Evolutionary conservation across 306 rosid species (phyloP), one percentile per base, ranked within the genome.

Genomic region (Lithocarpus polystachyus): DNA sequence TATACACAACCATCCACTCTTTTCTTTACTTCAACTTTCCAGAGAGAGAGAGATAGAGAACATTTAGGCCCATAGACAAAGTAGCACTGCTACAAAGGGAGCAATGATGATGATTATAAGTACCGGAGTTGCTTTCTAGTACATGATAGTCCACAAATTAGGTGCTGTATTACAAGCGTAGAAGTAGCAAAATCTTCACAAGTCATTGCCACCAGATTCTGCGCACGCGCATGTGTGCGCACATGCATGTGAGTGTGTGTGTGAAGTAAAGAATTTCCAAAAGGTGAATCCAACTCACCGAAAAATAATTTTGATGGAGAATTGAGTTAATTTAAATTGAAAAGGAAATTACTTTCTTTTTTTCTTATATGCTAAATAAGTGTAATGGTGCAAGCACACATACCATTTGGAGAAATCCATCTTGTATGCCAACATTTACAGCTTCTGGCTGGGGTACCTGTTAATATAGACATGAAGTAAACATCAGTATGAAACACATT

Each of bases 361-460:
- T 62, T 64, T 69, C 68, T 43, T 11, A 26, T 20, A 37, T 29
- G 54, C 64, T 56, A 10, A 26, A 45, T 53, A 10, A 71, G 59
- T 53, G 76, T 11, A 59, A 62, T 52, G 77, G 22, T 35, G 31
- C 19, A 51, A 28, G 77, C 60, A 35, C 74, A 75, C 89, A 74
- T 84, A 88, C 92, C 92, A 83, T 60, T 65, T 77, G 83, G 65
- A 81, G 89, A 84, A 86, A 80, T 55, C 82, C 83, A 73, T 83
- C 89, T 75, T 82, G 84, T 9, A 68, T 35, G n/a, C 72, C 52
- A 35, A 84, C 77, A 29, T 80, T 67, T 29, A 64, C 74, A 74
- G 78, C 86, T 79, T 86, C 88, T 31, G 75, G 72, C 53, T 77
- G 92, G 80, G 80, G 75, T 77, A 72, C 83, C 88, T 88, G 76